A percentile compares a stretch with the other conserved stretches of the same genome.
phyloP scores from a whole-genome alignment of 2,329 filamentous ascomycete species.

The Cadophora sp. region DNA sequence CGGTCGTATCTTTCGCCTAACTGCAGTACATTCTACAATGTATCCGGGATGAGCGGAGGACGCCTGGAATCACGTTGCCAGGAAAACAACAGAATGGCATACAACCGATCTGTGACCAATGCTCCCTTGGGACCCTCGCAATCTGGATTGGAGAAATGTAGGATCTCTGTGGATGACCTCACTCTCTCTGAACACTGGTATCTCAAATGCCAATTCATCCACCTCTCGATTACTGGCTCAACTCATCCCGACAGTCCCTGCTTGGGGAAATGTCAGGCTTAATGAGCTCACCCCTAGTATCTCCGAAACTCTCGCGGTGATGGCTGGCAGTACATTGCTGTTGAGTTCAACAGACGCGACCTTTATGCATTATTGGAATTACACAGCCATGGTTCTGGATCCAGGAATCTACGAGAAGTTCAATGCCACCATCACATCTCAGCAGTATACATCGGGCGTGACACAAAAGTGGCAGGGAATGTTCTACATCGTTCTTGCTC shows the following conservation, averaged over 20 bases:
- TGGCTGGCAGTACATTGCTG: slow-evolving; percentile 71
- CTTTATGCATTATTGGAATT: slow-evolving; percentile 63
- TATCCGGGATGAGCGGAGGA: slow-evolving; percentile 63
- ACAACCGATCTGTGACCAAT: slow-evolving; percentile 51
- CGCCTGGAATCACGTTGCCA: slow-evolving; percentile 67
- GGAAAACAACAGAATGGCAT: slow-evolving; percentile 58
- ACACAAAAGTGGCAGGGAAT: slow-evolving; percentile 63
- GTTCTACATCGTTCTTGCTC: slow-evolving; percentile 70
- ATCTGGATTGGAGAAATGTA: slow-evolving; percentile 61
- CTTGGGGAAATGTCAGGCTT: slow-evolving; percentile 48
- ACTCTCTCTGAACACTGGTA: slow-evolving; percentile 62
- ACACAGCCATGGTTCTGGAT: slow-evolving; percentile 49
- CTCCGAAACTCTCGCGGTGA: slow-evolving; percentile 76
- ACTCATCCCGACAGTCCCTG: slow-evolving; percentile 51
- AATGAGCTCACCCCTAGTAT: slow-evolving; percentile 63
- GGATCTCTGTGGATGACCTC: slow-evolving; percentile 60
- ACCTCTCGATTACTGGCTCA: slow-evolving; percentile 65
- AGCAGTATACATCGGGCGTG: slow-evolving; percentile 75
- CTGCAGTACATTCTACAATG: slow-evolving; percentile 69
- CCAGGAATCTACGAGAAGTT: slow-evolving; percentile 63
- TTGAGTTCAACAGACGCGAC: slow-evolving; percentile 64
- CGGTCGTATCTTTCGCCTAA: slow-evolving; percentile 66
- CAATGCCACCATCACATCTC: slow-evolving; percentile 65
- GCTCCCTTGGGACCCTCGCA: slow-evolving; percentile 43
- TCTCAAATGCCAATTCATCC: slow-evolving; percentile 60